Evolutionary conservation across 768 basidiomycete species (phyloP), one percentile per base, ranked within the genome.

Genomic region (Multifurca ochricompacta): DNA sequence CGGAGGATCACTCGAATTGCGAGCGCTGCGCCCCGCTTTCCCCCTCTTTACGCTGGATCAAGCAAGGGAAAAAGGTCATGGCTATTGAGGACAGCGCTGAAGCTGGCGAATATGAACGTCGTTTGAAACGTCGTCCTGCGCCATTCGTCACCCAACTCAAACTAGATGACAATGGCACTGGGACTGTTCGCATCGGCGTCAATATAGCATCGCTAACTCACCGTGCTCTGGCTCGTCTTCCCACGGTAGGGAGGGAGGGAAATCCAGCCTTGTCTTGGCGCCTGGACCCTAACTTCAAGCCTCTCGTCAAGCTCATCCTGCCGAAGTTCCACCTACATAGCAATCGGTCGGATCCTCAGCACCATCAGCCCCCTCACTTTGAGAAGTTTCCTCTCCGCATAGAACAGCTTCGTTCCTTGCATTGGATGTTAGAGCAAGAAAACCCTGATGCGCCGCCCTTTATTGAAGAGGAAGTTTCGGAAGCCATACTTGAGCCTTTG

Each of bases 341-440:
- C 62, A 97, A 97, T 70, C 83, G 78, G 54, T 64, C 67, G 2
- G 92, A 95, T 64, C 71, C 73, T 9, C 71, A 84, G 62, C 84
- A 88, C 59, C 63, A 62, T 1, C 91, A 94, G 62, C 93, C 93
- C 0, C 84, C 85, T 1, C 79, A 79, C 62, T 96, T 95, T 74
- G 78, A 76, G 63, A 72, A 52, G 41, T 59, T 84, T 10, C 70
- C 76, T 16, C 77, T 97, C 27, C 81, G 94, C 36, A 78, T 73
- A 28, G 94, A 97, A 63, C 94, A 97, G 65, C 74, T 90, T 19
- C 88, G 93, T 27, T 96, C 93, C 3, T 71, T 96, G 49, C 80
- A 80, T 48, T 97, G 94, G 94, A 96, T 96, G 94, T 69, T 95
- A 41, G 67, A 73, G 41, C 89, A 89, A 63, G 94, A 97, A 68